Conservation (phyloP, 768 basidiomycete genomes). For the Amylocystis lapponica region DNA sequence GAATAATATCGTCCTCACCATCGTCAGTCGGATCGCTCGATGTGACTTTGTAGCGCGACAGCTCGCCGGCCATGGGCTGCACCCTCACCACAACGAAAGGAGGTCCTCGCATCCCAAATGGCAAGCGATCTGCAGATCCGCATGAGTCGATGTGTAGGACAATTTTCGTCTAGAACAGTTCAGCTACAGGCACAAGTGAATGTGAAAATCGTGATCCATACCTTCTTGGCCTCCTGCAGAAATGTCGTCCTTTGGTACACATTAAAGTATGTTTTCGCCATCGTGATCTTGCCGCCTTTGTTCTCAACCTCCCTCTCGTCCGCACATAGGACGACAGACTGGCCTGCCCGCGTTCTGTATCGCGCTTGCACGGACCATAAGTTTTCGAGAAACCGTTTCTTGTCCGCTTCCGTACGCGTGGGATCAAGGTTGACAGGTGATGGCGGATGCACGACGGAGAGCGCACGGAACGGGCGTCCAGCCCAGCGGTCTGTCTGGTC, state of each 20-base stretch:
- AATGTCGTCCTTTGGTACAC: constrained; percentile 81
- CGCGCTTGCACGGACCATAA: constrained; percentile 85
- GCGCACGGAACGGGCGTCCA: constrained; percentile 76
- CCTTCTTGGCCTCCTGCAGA: constrained; percentile 76
- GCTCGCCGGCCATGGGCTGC: constrained; percentile 78
- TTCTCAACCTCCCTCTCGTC: constrained; percentile 75
- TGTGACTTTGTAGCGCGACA: constrained; percentile 72
- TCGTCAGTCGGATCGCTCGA: constrained; percentile 73
- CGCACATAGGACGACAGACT: constrained; percentile 65
- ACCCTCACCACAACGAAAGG: constrained; percentile 79
- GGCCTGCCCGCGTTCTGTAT: constrained; percentile 65
- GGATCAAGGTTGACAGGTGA: constrained; percentile 62
- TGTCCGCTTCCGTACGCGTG: constrained; percentile 55
- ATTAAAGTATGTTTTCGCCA: constrained; percentile 84
- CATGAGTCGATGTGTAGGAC: constrained; percentile 80
- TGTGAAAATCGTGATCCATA: constrained; percentile 22
- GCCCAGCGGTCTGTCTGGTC: constrained; percentile 87
- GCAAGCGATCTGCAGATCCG: constrained; percentile 71
- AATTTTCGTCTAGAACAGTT: constrained; percentile 65
- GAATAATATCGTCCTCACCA: constrained; percentile 77
- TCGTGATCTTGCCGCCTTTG: constrained; percentile 50
- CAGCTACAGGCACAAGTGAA: constrained; percentile 5
- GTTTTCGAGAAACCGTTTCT: constrained; percentile 81
- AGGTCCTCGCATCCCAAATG: constrained; percentile 61
- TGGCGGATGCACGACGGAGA: constrained; percentile 75